Conservation (phyloP, 768 basidiomycete genomes). For the Naganishia kalamii region DNA sequence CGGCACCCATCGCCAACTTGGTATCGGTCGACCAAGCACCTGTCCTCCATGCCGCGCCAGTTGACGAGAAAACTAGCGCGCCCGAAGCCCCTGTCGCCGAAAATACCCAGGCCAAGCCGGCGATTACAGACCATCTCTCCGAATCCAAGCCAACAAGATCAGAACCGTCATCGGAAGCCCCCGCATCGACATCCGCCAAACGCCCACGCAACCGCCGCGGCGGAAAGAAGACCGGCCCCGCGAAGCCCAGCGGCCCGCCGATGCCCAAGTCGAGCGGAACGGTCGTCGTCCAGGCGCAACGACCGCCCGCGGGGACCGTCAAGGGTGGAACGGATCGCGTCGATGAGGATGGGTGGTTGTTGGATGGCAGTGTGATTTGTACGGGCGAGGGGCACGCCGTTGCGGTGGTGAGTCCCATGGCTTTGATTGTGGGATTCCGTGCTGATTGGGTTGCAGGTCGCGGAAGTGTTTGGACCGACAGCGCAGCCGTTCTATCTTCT, state of each 20-base stretch:
- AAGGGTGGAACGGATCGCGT: constrained; percentile 11
- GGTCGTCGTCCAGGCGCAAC: constrained; percentile 13
- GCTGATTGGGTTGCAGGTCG: constrained; percentile 56
- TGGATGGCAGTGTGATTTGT: constrained; percentile 83
- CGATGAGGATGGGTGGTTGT: constrained; percentile 52
- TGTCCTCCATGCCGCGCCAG: neutral
- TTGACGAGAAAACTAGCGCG: neutral
- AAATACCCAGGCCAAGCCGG: neutral
- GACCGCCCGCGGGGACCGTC: constrained; percentile 15
- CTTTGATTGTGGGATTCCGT: neutral
- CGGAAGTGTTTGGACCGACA: constrained; percentile 94
- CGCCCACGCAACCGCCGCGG: neutral
- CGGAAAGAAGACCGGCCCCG: neutral
- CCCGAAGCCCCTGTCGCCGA: neutral
- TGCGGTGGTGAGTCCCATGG: constrained; percentile 67
- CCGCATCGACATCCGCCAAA: neutral
- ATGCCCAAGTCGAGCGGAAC: constrained; percentile 15
- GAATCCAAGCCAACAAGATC: too few species aligned
- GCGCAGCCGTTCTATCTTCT: constrained; percentile 83
- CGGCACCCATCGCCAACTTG: too few species aligned
- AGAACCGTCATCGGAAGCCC: neutral
- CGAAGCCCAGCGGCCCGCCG: neutral
- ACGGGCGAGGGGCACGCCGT: constrained; percentile 83
- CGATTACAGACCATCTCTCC: too few species aligned
- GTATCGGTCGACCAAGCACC: too few species aligned